Percentiles rank a stretch among this genome's conserved stretches.
phyloP scores from a whole-genome alignment of 2,329 filamentous ascomycete species.

The Mariannaea sp. region DNA sequence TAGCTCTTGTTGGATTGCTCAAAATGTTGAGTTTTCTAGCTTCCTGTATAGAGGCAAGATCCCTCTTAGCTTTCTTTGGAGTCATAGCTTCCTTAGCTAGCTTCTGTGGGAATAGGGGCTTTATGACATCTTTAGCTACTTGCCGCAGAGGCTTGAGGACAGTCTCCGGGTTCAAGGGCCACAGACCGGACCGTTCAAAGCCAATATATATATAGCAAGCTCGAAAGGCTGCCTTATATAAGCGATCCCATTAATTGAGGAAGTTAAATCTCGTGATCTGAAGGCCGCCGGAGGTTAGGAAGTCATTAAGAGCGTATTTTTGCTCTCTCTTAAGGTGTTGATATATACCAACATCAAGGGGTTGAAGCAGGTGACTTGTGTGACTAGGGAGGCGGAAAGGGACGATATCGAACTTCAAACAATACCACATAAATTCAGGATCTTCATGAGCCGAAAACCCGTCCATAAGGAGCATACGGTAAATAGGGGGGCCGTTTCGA shows the following conservation, averaged over 20 bases:
- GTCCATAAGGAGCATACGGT: too few relatives aligned
- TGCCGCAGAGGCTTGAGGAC: neutral
- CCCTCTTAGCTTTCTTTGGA: neutral
- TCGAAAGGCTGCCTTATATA: neutral
- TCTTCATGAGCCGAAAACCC: too few relatives aligned
- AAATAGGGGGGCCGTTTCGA: too few relatives aligned
- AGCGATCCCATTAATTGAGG: neutral
- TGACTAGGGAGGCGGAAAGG: too few relatives aligned
- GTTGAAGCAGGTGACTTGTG: too few relatives aligned
- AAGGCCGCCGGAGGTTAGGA: neutral
- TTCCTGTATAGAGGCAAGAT: neutral
- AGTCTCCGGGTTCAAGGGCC: neutral
- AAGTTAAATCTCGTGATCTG: neutral
- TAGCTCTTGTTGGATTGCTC: neutral
- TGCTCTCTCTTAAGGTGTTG: too few relatives aligned
- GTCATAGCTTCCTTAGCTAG: neutral
- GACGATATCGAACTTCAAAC: too few relatives aligned
- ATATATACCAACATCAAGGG: too few relatives aligned
- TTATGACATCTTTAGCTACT: neutral
- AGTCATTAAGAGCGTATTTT: neutral
- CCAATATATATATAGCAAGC: constrained; percentile 3
- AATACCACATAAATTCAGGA: too few relatives aligned
- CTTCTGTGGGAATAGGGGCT: neutral
- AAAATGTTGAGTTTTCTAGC: neutral
- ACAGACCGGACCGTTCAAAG: neutral